These are phyloP conservation scores for Zangia roseola DNA, from an alignment of 768 basidiomycete genomes.

Conservation along the genomic window DNA sequence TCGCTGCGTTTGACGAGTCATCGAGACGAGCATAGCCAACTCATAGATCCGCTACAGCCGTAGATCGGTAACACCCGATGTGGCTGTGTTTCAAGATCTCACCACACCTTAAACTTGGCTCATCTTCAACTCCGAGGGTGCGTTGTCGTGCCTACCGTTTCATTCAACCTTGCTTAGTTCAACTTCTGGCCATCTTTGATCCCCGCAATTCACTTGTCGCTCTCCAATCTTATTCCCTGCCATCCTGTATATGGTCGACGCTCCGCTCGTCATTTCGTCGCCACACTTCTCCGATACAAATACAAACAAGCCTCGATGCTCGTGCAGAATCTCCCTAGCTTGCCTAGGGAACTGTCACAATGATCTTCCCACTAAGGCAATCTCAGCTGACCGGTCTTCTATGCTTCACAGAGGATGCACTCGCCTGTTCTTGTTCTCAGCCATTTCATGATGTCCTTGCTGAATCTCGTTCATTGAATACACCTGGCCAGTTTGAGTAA, in stretches of 20 bases:
- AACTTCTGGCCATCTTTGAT: background rate
- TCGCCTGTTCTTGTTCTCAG: constrained; percentile 60
- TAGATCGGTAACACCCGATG: constrained; percentile 5
- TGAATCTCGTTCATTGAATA: constrained; percentile 80
- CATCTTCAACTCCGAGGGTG: no score
- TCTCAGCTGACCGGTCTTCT: background rate
- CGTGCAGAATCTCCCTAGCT: constrained; percentile 9
- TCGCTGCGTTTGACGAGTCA: constrained; percentile 9
- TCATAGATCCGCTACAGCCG: background rate
- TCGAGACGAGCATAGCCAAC: constrained; percentile 20
- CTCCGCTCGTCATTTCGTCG: no score
- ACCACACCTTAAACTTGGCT: no score
- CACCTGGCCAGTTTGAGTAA: constrained; percentile 43
- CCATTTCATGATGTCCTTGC: constrained; percentile 83
- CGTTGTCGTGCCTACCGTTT: background rate
- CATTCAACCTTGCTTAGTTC: no score
- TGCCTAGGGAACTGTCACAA: constrained; percentile 25
- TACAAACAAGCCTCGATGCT: background rate
- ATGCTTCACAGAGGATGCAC: constrained; percentile 12
- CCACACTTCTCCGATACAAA: no score
- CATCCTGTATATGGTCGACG: no score
- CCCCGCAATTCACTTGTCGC: background rate
- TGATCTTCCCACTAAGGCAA: constrained; percentile 32
- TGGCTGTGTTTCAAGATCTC: background rate
- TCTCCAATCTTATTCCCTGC: no score